Evolutionary conservation across 768 basidiomycete species (phyloP).

Genomic region (Sistotremastrum niveocremeum): DNA sequence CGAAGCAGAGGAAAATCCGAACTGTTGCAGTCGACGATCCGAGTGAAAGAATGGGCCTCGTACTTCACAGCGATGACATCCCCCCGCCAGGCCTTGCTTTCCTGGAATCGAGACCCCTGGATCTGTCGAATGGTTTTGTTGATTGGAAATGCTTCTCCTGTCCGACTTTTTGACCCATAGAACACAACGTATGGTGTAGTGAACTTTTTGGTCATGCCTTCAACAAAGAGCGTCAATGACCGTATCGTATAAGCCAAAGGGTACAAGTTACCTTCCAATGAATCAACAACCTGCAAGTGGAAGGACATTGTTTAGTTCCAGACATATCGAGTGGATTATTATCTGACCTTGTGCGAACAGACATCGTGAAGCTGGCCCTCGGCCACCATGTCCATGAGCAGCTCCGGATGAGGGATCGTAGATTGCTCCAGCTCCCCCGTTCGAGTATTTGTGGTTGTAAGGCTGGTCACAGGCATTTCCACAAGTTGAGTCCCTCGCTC

Average conservation of each 20-base stretch:
- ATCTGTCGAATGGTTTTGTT: slow-evolving; percentile 68
- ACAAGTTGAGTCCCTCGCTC: slow-evolving; percentile 64
- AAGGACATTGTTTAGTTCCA: slow-evolving; percentile 8
- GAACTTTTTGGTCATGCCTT: slow-evolving; percentile 66
- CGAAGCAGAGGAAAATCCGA: slow-evolving; percentile 64
- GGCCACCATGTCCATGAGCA: slow-evolving; percentile 78
- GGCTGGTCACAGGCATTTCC: slow-evolving; percentile 56
- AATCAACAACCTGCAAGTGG: slow-evolving; percentile 44
- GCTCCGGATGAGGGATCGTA: slow-evolving; percentile 71
- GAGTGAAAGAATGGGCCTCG: slow-evolving; percentile 27
- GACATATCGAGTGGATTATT: neutral
- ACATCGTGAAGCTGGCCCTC: slow-evolving; percentile 53
- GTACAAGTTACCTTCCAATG: slow-evolving; percentile 30
- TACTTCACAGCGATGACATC: slow-evolving; percentile 72
- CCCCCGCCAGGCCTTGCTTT: slow-evolving; percentile 62
- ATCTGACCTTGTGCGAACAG: slow-evolving; percentile 59
- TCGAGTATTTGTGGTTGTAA: slow-evolving; percentile 6
- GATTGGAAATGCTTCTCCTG: slow-evolving; percentile 70
- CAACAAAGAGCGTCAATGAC: too few species aligned
- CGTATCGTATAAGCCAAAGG: neutral
- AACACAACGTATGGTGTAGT: slow-evolving; percentile 70
- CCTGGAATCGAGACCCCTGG: slow-evolving; percentile 47
- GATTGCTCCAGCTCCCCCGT: slow-evolving; percentile 9
- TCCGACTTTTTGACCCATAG: slow-evolving; percentile 62
- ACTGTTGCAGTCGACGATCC: slow-evolving; percentile 64